These are phyloP conservation scores for Hebeloma cylindrosporum DNA, from an alignment of 768 basidiomycete species.

Conservation along the genomic window DNA sequence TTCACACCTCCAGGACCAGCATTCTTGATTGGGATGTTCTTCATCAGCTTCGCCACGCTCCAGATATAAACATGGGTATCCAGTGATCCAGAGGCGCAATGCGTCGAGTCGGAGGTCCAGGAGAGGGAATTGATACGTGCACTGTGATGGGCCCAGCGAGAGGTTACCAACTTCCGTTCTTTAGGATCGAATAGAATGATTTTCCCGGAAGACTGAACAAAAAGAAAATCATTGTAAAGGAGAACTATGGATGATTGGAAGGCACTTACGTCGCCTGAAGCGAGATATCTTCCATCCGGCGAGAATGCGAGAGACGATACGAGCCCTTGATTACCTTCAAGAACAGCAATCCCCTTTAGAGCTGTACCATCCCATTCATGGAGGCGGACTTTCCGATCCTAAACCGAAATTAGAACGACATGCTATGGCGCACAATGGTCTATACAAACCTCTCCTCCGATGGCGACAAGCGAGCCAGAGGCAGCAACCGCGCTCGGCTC, in stretches of 20 bases:
- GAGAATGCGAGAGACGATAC: conserved; percentile 80
- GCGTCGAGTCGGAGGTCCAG: conserved; percentile 71
- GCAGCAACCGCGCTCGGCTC: conserved; percentile 59
- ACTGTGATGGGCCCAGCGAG: conserved; percentile 85
- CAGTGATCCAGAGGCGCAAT: conserved; percentile 87
- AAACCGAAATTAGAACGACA: conserved; percentile 7
- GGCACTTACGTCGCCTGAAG: conserved; percentile 79
- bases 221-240: conserved; percentile 7
- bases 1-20: conserved; percentile 85
- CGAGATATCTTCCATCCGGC: conserved; percentile 70
- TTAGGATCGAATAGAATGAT: conserved; percentile 74
- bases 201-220: conserved; percentile 70
- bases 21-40: conserved; percentile 81
- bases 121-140: conserved; percentile 77
- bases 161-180: conserved; percentile 62
- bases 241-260: too few species aligned
- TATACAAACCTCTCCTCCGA: conserved; percentile 69
- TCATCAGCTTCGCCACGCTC: conserved; percentile 67
- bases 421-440: not conserved
- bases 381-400: conserved; percentile 77
- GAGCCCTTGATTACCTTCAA: conserved; percentile 69
- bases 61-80: conserved; percentile 93
- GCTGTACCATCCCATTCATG: conserved; percentile 69
- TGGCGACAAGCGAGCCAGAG: conserved; percentile 52
- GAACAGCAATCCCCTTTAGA: conserved; percentile 52